Evolutionary conservation across 108 stramenopile species (phyloP).

Genomic region (Conticribra guillardii): DNA sequence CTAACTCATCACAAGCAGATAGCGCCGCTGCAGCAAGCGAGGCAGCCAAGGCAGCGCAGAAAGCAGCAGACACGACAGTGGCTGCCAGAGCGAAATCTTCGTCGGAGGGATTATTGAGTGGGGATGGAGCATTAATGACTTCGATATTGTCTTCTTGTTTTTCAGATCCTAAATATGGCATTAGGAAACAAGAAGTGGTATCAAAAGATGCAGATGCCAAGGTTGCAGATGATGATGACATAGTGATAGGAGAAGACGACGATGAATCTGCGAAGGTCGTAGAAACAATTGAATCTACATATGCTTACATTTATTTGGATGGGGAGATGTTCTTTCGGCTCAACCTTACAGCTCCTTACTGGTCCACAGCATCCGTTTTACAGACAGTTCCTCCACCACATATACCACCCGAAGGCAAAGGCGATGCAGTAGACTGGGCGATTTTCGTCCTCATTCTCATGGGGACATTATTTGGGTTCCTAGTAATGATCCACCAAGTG

Average conservation of each 20-base stretch:
- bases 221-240: slow-evolving; percentile 37
- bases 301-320: slow-evolving; percentile 75
- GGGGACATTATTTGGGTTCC: slow-evolving; percentile 49
- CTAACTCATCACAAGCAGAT: slow-evolving; percentile 48
- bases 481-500: slow-evolving; percentile 50
- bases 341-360: slow-evolving; percentile 73
- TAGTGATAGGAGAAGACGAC: slow-evolving; percentile 14
- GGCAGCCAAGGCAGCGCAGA: slow-evolving; percentile 67
- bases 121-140: slow-evolving; percentile 72
- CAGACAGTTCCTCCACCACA: slow-evolving; percentile 48
- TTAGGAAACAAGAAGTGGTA: slow-evolving; percentile 33
- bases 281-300: slow-evolving; percentile 17
- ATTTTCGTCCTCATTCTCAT: slow-evolving; percentile 41
- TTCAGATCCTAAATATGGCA: slow-evolving; percentile 72
- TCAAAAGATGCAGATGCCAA: slow-evolving; percentile 3
- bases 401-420: slow-evolving; percentile 36
- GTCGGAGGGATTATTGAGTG: slow-evolving; percentile 67
- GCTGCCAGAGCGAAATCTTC: slow-evolving; percentile 54
- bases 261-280: background rate
- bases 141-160: slow-evolving; percentile 65
- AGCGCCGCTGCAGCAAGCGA: slow-evolving; percentile 47
- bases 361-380: slow-evolving; percentile 24
- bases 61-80: slow-evolving; percentile 73
- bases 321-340: slow-evolving; percentile 71
- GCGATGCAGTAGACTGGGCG: slow-evolving; percentile 51